Percentiles rank a stretch among this genome's conserved stretches.
These are phyloP conservation scores for Pestalotiopsis sp. DNA, from an alignment of 2,329 filamentous ascomycete species.

Conservation along the genomic window DNA sequence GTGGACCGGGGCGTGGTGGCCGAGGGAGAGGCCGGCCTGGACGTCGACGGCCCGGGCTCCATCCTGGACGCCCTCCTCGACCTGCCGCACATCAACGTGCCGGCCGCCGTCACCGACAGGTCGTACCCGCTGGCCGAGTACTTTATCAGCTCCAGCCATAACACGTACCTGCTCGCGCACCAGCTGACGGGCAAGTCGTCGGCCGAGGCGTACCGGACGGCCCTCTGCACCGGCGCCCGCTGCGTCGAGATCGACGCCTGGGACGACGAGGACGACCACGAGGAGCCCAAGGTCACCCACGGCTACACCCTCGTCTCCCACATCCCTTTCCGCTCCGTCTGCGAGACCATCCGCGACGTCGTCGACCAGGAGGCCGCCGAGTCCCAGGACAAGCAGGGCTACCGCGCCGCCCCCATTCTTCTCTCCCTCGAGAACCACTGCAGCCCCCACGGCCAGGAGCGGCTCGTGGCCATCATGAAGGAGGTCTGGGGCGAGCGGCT, in stretches of 20 bases:
- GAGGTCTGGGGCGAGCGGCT: constrained; percentile 65
- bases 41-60: constrained; percentile 43
- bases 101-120: constrained; percentile 55
- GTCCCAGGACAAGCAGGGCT: constrained; percentile 38
- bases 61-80: constrained; percentile 55
- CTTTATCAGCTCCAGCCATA: constrained; percentile 74
- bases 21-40: constrained; percentile 48
- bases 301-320: constrained; percentile 70
- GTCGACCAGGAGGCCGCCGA: constrained; percentile 59
- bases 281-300: constrained; percentile 72
- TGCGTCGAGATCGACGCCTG: constrained; percentile 77
- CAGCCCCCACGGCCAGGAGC: constrained; percentile 56
- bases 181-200: constrained; percentile 68
- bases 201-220: constrained; percentile 64
- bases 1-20: constrained; percentile 53
- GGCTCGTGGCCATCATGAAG: constrained; percentile 66
- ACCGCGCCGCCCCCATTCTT: constrained; percentile 58
- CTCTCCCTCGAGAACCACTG: constrained; percentile 73
- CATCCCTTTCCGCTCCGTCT: constrained; percentile 66
- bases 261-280: constrained; percentile 62
- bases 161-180: constrained; percentile 72
- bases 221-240: constrained; percentile 63
- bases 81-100: constrained; percentile 60
- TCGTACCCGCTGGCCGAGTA: constrained; percentile 68
- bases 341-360: constrained; percentile 65